Evolutionary conservation across 2,329 filamentous ascomycete genomes (phyloP).

Genomic region (Stromatinia cepivora): DNA sequence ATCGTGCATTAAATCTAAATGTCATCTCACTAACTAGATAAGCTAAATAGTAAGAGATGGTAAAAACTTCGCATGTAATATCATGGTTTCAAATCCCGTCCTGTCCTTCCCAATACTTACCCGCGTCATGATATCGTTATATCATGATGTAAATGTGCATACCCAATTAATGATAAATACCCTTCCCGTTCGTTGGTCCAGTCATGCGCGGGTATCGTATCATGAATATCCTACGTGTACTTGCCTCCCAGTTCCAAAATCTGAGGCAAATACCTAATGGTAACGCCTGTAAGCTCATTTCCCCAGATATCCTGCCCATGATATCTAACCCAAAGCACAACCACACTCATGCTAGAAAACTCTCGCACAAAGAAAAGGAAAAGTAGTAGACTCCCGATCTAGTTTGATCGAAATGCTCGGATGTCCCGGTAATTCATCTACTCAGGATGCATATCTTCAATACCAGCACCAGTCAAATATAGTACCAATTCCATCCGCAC

Average conservation of each 20-base stretch:
- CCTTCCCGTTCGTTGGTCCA: not conserved
- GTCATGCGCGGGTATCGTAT: not conserved
- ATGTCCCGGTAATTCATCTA: not conserved
- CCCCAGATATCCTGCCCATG: not conserved
- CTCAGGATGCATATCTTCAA: not conserved
- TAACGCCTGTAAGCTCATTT: not conserved
- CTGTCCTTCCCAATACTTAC: no score
- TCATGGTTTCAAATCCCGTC: not conserved
- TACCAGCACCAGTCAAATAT: not conserved
- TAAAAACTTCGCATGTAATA: not conserved
- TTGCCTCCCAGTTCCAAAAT: not conserved
- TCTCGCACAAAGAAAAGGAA: not conserved
- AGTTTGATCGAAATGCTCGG: not conserved
- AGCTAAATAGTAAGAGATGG: not conserved
- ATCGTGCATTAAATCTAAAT: not conserved
- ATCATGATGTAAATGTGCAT: no score
- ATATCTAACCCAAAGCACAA: not conserved
- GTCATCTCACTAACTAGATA: not conserved
- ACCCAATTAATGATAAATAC: not conserved
- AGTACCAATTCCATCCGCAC: not conserved
- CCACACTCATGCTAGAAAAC: not conserved
- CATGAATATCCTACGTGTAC: not conserved
- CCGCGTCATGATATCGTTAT: no score
- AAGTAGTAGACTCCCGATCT: not conserved
- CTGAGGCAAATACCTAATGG: not conserved